A percentile compares a stretch with the other conserved stretches of the same genome.
Evolutionary conservation across 1,284 basidiomycete genomes (phyloP).

Genomic region (Naganishia albida): DNA sequence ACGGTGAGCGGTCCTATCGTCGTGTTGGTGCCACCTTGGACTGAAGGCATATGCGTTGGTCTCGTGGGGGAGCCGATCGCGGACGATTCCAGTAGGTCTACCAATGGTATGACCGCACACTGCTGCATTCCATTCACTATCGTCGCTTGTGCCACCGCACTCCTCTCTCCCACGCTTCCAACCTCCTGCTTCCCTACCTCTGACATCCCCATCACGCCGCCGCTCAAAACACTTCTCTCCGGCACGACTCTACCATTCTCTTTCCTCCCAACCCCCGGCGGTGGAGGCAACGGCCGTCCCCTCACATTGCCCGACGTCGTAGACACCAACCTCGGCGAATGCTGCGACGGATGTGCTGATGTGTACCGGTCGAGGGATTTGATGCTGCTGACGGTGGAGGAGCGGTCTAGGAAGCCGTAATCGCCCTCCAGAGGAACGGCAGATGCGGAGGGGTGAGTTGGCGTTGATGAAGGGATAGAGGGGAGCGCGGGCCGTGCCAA

Average conservation of each 20-base stretch:
- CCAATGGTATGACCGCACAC: no score
- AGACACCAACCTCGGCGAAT: background rate
- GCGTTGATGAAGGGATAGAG: background rate
- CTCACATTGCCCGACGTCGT: slow-evolving; percentile 24
- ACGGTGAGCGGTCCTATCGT: no score
- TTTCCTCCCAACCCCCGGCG: slow-evolving; percentile 35
- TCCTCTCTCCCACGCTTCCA: no score
- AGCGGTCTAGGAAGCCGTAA: slow-evolving; percentile 39
- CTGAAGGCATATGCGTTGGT: no score
- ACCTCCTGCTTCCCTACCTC: no score
- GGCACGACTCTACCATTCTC: background rate
- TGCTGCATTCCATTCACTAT: no score
- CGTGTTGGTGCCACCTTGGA: no score
- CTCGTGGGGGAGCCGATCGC: no score
- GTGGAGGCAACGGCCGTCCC: slow-evolving; percentile 45
- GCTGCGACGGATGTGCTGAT: slow-evolving; percentile 29
- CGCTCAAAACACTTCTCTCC: no score
- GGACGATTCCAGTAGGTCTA: no score
- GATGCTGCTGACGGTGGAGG: slow-evolving; percentile 50
- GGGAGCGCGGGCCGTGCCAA: background rate
- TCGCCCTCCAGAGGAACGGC: slow-evolving; percentile 5
- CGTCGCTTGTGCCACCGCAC: no score
- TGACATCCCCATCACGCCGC: no score
- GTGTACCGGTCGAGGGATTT: slow-evolving; percentile 47
- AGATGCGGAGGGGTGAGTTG: background rate